Conservation (phyloP, 2,329 filamentous ascomycete species). For the Fusarium illudens region DNA sequence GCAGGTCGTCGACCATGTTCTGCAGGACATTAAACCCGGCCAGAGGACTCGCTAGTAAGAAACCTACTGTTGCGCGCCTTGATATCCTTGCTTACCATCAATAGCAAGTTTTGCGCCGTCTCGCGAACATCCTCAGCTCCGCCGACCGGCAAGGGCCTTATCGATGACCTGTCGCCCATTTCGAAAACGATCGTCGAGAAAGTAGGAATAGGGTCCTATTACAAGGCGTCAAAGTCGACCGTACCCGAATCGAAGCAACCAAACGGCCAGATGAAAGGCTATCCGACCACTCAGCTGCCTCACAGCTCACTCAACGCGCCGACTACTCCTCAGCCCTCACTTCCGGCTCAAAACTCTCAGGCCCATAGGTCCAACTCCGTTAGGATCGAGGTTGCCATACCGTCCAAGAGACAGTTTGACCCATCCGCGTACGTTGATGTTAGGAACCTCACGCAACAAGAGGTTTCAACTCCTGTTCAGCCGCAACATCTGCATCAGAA, state of each 20-base stretch:
- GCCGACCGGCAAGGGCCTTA: constrained; percentile 43
- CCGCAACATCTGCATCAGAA: constrained; percentile 15
- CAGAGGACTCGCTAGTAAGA: constrained; percentile 74
- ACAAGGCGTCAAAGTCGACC: constrained; percentile 50
- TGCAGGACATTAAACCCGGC: constrained; percentile 76
- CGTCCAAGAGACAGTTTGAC: constrained; percentile 54
- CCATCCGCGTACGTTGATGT: constrained; percentile 49
- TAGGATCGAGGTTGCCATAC: constrained; percentile 59
- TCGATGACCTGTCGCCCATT: constrained; percentile 60
- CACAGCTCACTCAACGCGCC: constrained; percentile 35
- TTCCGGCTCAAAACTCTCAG: constrained; percentile 40
- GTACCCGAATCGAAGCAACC: constrained; percentile 43
- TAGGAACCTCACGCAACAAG: constrained; percentile 35
- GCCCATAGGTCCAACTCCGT: constrained; percentile 48
- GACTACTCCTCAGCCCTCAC: constrained; percentile 19
- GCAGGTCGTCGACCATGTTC: constrained; percentile 76
- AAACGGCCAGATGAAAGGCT: constrained; percentile 47
- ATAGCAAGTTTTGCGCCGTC: constrained; percentile 61
- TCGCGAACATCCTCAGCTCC: constrained; percentile 36
- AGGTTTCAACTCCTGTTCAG: constrained; percentile 25
- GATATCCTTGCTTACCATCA: constrained; percentile 39
- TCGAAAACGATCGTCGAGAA: constrained; percentile 52
- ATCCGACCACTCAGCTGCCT: constrained; percentile 30
- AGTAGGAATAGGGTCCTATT: constrained; percentile 51
- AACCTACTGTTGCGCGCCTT: neutral